Evolutionary conservation across 2,329 filamentous ascomycete species (phyloP).

Genomic region (Exophiala xenobiotica): DNA sequence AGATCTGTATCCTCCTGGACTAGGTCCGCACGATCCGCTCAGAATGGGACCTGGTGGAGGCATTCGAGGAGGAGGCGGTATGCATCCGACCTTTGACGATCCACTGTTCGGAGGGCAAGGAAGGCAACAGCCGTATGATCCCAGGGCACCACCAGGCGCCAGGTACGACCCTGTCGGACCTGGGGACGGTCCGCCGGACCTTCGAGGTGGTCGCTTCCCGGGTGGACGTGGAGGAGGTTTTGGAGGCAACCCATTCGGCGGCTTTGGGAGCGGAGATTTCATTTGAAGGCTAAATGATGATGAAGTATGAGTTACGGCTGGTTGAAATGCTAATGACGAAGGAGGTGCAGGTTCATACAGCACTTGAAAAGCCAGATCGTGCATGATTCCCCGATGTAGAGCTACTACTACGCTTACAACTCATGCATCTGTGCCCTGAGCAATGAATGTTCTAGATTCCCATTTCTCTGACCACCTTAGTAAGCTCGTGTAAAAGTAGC

Average conservation of each 20-base stretch:
- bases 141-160: constrained; percentile 80
- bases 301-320: not conserved
- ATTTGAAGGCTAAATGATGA: constrained; percentile 38
- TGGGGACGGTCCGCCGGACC: constrained; percentile 55
- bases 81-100: constrained; percentile 96
- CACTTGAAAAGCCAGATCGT: not conserved
- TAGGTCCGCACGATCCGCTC: constrained; percentile 83
- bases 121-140: constrained; percentile 58
- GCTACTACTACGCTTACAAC: too few species aligned
- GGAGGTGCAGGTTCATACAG: too few species aligned
- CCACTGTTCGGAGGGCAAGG: constrained; percentile 70
- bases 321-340: not conserved
- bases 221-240: constrained; percentile 47
- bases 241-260: constrained; percentile 55
- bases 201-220: constrained; percentile 48
- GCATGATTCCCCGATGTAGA: too few species aligned
- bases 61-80: constrained; percentile 68
- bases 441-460: too few species aligned
- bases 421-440: too few species aligned
- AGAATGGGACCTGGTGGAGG: constrained; percentile 63
- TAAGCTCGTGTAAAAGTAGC: too few species aligned
- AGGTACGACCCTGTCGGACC: constrained; percentile 86
- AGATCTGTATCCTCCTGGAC: constrained; percentile 81
- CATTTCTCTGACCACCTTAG: too few species aligned
- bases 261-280: constrained; percentile 61